These are phyloP conservation scores for Quercus variabilis DNA, from an alignment of 306 rosid genomes.

Conservation along the genomic window DNA sequence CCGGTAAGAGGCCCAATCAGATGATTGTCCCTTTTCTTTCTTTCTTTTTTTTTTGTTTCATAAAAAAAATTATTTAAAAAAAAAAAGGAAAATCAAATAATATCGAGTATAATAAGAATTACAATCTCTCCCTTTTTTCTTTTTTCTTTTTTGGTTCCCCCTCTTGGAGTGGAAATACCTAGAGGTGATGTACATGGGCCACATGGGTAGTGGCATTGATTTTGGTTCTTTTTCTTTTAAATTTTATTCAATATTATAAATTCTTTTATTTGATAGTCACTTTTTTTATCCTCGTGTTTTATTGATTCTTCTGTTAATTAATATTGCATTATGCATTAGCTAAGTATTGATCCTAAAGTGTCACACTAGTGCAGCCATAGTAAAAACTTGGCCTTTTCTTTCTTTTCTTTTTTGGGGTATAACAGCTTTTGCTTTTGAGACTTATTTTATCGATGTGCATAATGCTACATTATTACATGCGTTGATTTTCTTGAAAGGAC, in stretches of 20 bases:
- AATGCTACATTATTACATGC: no score
- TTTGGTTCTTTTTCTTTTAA: slow-evolving; percentile 10
- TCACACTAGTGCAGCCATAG: no score
- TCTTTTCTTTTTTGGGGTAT: no score
- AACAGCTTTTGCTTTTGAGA: no score
- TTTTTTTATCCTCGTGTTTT: background rate
- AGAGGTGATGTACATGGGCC: slow-evolving; percentile 56
- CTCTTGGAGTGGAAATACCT: slow-evolving; percentile 22
- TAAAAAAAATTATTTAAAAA: background rate
- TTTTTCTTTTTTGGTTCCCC: background rate
- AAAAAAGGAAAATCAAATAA: slow-evolving; percentile 6
- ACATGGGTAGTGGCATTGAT: slow-evolving; percentile 44
- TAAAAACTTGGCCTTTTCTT: no score
- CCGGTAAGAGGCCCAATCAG: slow-evolving; percentile 23
- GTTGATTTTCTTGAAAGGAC: no score
- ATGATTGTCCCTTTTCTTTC: background rate
- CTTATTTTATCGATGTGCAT: no score
- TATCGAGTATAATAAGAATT: slow-evolving; percentile 24
- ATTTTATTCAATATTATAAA: slow-evolving; percentile 53
- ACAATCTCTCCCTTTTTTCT: background rate
- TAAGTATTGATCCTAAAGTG: no score
- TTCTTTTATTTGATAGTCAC: slow-evolving; percentile 51
- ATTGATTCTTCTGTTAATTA: background rate
- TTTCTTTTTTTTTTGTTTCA: background rate
- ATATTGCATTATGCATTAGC: background rate